Evolutionary conservation across 306 rosid species (phyloP).

Genomic region (Vigna unguiculata): DNA sequence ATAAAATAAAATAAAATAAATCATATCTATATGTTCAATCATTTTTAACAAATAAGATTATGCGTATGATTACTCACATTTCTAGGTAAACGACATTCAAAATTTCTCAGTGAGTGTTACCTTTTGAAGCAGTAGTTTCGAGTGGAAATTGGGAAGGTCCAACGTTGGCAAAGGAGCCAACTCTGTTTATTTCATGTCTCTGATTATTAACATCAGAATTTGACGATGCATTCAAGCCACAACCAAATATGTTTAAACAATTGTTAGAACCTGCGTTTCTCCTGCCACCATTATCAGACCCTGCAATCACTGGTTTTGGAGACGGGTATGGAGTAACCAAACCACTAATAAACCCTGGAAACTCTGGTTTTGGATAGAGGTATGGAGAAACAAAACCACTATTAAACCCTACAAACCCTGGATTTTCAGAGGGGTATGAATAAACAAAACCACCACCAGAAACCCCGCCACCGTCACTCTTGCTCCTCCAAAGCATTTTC

Average conservation of each 20-base stretch:
- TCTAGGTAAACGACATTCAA: too few relatives aligned
- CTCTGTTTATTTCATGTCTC: conserved; percentile 51
- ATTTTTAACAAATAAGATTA: neutral
- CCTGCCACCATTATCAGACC: conserved; percentile 27
- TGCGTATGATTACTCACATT: neutral
- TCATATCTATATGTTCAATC: too few relatives aligned
- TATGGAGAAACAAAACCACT: neutral
- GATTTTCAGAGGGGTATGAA: conserved; percentile 60
- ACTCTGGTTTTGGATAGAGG: too few relatives aligned
- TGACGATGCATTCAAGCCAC: conserved; percentile 68
- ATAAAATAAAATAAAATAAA: too few relatives aligned
- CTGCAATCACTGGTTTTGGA: too few relatives aligned
- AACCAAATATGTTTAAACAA: conserved; percentile 71
- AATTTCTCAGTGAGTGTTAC: neutral
- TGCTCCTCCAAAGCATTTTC: conserved; percentile 62
- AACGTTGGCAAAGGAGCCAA: neutral
- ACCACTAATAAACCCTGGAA: too few relatives aligned
- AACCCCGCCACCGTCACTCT: conserved; percentile 55
- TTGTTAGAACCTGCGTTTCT: conserved; percentile 56
- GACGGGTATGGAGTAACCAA: too few relatives aligned
- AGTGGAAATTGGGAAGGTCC: conserved; percentile 55
- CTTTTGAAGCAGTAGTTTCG: neutral
- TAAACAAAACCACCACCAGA: conserved; percentile 49
- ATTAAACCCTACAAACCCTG: conserved; percentile 54
- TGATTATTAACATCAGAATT: conserved; percentile 62